Evolutionary conservation across 148 eudicot genomes (phyloP).

Genomic region (Gaultheria prostrata): DNA sequence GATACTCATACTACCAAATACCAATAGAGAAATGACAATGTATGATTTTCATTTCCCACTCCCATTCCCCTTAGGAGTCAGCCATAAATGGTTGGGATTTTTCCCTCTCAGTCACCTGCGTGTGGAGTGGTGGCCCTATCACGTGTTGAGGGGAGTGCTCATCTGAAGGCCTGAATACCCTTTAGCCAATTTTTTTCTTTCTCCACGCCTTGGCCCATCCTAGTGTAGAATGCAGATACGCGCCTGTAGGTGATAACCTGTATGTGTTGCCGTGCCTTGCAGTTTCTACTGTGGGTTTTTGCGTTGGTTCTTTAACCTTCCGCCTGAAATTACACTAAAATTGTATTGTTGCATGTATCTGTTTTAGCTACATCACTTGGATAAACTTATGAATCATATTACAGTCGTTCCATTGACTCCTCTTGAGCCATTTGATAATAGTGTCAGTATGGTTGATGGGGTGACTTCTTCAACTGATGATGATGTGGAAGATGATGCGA

Average conservation of each 20-base stretch:
- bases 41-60: not conserved
- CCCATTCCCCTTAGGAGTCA: too few relatives aligned
- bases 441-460: constrained; percentile 62
- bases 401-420: constrained; percentile 57
- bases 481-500: constrained; percentile 81
- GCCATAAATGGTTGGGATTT: too few relatives aligned
- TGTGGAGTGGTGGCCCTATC: too few relatives aligned
- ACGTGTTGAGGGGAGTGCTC: too few relatives aligned
- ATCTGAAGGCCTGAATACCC: too few relatives aligned
- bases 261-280: too few relatives aligned
- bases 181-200: too few relatives aligned
- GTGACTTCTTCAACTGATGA: constrained; percentile 67
- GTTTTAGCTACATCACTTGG: constrained; percentile 10
- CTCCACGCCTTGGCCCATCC: too few relatives aligned
- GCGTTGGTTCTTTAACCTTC: not conserved
- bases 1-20: too few relatives aligned
- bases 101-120: too few relatives aligned
- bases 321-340: not conserved
- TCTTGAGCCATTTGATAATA: constrained; percentile 69
- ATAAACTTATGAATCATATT: constrained; percentile 91
- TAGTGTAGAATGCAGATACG: too few relatives aligned
- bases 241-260: too few relatives aligned
- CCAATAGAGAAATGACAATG: not conserved
- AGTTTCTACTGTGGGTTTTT: not conserved
- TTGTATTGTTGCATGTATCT: not conserved